These are phyloP conservation scores for Hymenoscyphus repandus DNA, from an alignment of 2,329 filamentous ascomycete genomes.

Conservation along the genomic window DNA sequence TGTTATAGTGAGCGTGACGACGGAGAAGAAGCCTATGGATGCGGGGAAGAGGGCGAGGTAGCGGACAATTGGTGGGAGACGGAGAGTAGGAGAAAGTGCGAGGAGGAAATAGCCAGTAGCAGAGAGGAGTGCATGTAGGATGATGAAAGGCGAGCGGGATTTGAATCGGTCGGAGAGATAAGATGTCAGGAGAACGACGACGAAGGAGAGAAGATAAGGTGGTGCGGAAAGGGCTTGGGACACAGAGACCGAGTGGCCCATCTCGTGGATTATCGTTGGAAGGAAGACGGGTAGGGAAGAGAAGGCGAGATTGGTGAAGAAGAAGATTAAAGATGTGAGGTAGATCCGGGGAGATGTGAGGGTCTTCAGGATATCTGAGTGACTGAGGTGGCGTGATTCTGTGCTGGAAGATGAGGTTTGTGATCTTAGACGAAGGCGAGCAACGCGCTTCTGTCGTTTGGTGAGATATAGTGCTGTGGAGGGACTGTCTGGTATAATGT, in stretches of 20 bases:
- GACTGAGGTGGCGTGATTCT: conserved; percentile 39
- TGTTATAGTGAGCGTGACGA: conserved; percentile 77
- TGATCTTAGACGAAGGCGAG: conserved; percentile 57
- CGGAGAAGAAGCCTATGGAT: conserved; percentile 73
- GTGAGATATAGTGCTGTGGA: conserved; percentile 59
- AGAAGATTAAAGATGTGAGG: conserved; percentile 77
- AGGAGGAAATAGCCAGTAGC: conserved; percentile 56
- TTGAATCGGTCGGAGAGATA: conserved; percentile 63
- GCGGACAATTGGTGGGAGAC: conserved; percentile 44
- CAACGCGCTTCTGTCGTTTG: conserved; percentile 61
- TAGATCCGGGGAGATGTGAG: conserved; percentile 65
- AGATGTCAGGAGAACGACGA: conserved; percentile 65
- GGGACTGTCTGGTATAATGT: conserved; percentile 71
- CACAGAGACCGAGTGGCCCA: conserved; percentile 64
- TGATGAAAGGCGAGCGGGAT: conserved; percentile 60
- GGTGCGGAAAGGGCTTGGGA: conserved; percentile 77
- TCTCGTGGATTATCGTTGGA: conserved; percentile 69
- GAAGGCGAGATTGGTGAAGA: conserved; percentile 84
- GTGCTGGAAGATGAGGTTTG: conserved; percentile 12
- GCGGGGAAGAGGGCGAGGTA: conserved; percentile 78
- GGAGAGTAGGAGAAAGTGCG: conserved; percentile 47
- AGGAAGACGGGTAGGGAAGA: conserved; percentile 83
- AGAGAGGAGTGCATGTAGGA: conserved; percentile 64
- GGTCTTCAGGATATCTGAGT: conserved; percentile 52
- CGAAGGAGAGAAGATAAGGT: conserved; percentile 73